Evolutionary conservation across 2,329 filamentous ascomycete genomes (phyloP).

Genomic region (Pestalotiopsis sp.): DNA sequence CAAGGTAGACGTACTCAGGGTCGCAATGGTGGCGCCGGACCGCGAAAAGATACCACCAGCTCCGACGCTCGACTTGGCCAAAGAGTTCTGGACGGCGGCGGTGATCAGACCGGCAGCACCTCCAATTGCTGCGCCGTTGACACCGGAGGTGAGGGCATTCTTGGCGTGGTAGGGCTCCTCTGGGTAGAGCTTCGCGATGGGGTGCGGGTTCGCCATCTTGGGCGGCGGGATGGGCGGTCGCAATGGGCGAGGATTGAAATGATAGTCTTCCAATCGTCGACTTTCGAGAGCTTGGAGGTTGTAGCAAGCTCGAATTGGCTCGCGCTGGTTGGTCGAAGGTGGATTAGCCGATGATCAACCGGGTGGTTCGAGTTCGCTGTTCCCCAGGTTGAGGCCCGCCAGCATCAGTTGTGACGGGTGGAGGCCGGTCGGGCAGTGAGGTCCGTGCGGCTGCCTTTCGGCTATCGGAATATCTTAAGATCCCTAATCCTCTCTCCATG

Average conservation of each 20-base stretch:
- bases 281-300: conserved; percentile 3
- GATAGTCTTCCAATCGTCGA: neutral
- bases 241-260: conserved; percentile 15
- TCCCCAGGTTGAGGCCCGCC: no score
- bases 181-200: conserved; percentile 26
- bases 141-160: conserved; percentile 71
- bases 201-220: conserved; percentile 35
- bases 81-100: conserved; percentile 83
- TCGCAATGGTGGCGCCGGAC: conserved; percentile 73
- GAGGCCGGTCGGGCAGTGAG: neutral
- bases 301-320: conserved; percentile 13
- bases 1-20: conserved; percentile 46
- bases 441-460: neutral
- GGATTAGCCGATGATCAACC: neutral
- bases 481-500: neutral
- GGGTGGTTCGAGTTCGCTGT: neutral
- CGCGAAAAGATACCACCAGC: conserved; percentile 79
- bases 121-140: conserved; percentile 67
- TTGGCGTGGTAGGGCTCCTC: conserved; percentile 67
- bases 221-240: conserved; percentile 22
- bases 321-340: conserved; percentile 7
- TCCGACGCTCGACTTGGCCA: conserved; percentile 81
- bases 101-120: conserved; percentile 70
- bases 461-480: conserved; percentile 1
- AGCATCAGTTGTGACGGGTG: neutral